A percentile compares a stretch with the other conserved stretches of the same genome.
phyloP scores from a whole-genome alignment of 2,329 filamentous ascomycete genomes.

The Ceratocystis huliohia region DNA sequence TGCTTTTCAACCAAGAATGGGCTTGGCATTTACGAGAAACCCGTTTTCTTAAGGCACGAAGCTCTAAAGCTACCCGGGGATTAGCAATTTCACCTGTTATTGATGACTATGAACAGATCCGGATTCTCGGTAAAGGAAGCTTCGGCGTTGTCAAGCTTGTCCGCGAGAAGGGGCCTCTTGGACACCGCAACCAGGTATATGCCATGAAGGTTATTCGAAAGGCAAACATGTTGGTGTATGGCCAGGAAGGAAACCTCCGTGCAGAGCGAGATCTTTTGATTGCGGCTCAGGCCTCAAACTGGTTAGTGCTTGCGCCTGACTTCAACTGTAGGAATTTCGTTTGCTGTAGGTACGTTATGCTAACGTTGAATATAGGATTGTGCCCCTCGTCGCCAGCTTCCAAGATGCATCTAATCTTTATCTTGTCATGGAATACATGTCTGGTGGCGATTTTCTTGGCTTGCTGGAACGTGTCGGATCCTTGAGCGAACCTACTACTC shows the following conservation, averaged over 20 bases:
- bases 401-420: slow-evolving; percentile 78
- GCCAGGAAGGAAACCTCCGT: slow-evolving; percentile 82
- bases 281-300: slow-evolving; percentile 71
- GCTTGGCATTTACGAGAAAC: slow-evolving; percentile 61
- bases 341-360: background rate
- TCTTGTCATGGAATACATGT: slow-evolving; percentile 96
- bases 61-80: slow-evolving; percentile 29
- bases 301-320: slow-evolving; percentile 34
- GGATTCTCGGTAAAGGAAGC: slow-evolving; percentile 80
- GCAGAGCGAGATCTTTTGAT: slow-evolving; percentile 89
- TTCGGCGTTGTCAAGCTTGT: slow-evolving; percentile 88
- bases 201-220: slow-evolving; percentile 98
- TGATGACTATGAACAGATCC: slow-evolving; percentile 62
- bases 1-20: slow-evolving; percentile 53
- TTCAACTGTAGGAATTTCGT: background rate
- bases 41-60: slow-evolving; percentile 55
- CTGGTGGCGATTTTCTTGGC: slow-evolving; percentile 85
- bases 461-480: slow-evolving; percentile 75
- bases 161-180: slow-evolving; percentile 39
- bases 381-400: slow-evolving; percentile 77
- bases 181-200: slow-evolving; percentile 47
- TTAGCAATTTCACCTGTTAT: slow-evolving; percentile 6
- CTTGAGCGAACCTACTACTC: slow-evolving; percentile 63
- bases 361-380: slow-evolving; percentile 44
- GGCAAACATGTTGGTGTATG: slow-evolving; percentile 78